phyloP scores from a whole-genome alignment of 257 asterid genomes.

The Nicotiana obtusifolia region DNA sequence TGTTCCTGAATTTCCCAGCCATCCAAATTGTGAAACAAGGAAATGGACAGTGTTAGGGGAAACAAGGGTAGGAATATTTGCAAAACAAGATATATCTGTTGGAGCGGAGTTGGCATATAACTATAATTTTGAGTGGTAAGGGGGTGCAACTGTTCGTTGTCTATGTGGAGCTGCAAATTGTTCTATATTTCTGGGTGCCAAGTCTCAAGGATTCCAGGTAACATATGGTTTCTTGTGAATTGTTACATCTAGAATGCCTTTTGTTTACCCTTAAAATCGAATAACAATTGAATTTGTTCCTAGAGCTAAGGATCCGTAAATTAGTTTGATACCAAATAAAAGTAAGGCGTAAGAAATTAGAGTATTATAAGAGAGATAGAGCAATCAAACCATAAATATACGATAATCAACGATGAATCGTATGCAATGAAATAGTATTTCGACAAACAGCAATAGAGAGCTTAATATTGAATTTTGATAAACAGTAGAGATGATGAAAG shows the following conservation, averaged over 20 bases:
- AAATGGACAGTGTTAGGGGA: slow-evolving; percentile 93
- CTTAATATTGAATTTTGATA: too few relatives aligned
- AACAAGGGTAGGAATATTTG: slow-evolving; percentile 87
- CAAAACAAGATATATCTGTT: slow-evolving; percentile 51
- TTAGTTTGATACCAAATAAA: too few relatives aligned
- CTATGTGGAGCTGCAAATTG: slow-evolving; percentile 88
- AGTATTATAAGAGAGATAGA: too few relatives aligned
- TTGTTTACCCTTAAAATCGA: too few relatives aligned
- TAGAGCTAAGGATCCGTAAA: too few relatives aligned
- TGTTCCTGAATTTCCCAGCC: slow-evolving; percentile 41
- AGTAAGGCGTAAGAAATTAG: too few relatives aligned
- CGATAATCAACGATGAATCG: too few relatives aligned
- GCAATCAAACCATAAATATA: too few relatives aligned
- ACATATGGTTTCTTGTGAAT: slow-evolving; percentile 4
- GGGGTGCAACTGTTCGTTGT: slow-evolving; percentile 88
- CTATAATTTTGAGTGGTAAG: slow-evolving; percentile 94
- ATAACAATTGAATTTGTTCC: too few relatives aligned
- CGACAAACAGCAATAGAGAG: too few relatives aligned
- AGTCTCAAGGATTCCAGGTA: slow-evolving; percentile 96
- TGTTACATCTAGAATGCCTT: not conserved
- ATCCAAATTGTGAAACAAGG: slow-evolving; percentile 95
- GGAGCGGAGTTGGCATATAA: slow-evolving; percentile 80
- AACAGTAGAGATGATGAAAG: too few relatives aligned
- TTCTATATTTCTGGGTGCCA: slow-evolving; percentile 88
- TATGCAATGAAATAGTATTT: too few relatives aligned